Evolutionary conservation across 23 red algal genomes (phyloP), one percentile per base, ranked within the genome.

Genomic region (Cyanidioschyzon merolae): DNA sequence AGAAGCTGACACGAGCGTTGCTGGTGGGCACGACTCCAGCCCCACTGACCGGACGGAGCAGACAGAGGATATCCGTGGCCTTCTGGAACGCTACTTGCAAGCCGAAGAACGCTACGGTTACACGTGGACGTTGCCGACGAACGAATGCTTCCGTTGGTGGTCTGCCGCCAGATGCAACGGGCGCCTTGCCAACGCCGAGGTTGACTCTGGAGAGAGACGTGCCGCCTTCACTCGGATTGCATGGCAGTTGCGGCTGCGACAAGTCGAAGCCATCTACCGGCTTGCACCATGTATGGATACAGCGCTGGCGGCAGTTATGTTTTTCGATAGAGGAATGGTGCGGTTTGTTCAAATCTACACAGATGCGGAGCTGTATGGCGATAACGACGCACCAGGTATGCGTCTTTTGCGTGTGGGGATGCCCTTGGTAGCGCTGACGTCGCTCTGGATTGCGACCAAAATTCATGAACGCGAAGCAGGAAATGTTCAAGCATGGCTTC

Each of bases 401-500:
- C 63, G 63, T 3, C 29, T 71, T 7, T 12, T 71, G 63, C n/a
- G 30, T 7, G 63, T 71, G 12, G 63, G 63, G 7, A 71, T 71
- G 63, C 63, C 63, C 12, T 7, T 35, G 16, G 63, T 71, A 35
- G 63, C 63, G n/a, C 21, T 71, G 7, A 27, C 63, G 12, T 25
- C 63, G 63, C 29, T 71, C 12, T 71, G 63, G 63, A 35, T 71
- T 7, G 63, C 63, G 7, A 71, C n/a, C 12, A 71, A 71, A 32
- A 35, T 71, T 32, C 63, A 71, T 27, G 63, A 71, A 27, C 29
- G 63, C 63, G 21, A 25, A 27, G n/a, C 63, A 7, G 63, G 63
- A 27, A 32, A 71, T 7, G 21, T 71, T 7, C 12, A 71, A 7
- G 29, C 32, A 7, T 71, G 63, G 63, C n/a, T 71, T 7, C 32